A percentile compares a stretch with the other conserved stretches of the same genome.
Conservation (phyloP, 805 yeast species). For the Ogataea trehaloabstinens region DNA sequence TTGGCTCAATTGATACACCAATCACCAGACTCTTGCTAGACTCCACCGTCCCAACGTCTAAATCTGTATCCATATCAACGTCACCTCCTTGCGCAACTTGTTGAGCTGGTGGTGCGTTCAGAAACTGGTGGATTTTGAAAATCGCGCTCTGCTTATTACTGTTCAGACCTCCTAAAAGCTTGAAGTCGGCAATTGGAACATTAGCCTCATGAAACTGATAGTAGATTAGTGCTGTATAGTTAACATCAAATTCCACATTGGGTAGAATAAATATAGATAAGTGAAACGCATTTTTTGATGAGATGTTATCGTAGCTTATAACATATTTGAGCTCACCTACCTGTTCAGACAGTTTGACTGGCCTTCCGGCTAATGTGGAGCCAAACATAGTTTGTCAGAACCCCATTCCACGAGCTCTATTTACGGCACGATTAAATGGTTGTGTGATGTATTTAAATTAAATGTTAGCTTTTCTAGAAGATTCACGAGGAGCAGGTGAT, state of each 20-base stretch:
- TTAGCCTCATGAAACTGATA: conserved; percentile 72
- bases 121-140: conserved; percentile 60
- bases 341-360: conserved; percentile 53
- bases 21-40: conserved; percentile 36
- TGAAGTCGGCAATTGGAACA: conserved; percentile 45
- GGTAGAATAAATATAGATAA: conserved; percentile 85
- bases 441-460: no score
- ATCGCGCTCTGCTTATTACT: conserved; percentile 85
- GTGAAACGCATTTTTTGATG: conserved; percentile 58
- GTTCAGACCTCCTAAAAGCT: conserved; percentile 62
- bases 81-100: conserved; percentile 32
- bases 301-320: conserved; percentile 58
- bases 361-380: conserved; percentile 32
- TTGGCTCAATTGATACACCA: conserved; percentile 91
- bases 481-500: no score
- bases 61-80: conserved; percentile 53
- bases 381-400: conserved; percentile 31
- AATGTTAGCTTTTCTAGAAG: no score
- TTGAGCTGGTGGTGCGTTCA: conserved; percentile 18
- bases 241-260: conserved; percentile 66
- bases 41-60: conserved; percentile 20
- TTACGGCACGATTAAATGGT: no score
- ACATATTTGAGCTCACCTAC: conserved; percentile 69
- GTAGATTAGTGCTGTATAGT: conserved; percentile 79
- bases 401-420: no score